Percentiles rank a stretch among this genome's conserved stretches.
Evolutionary conservation across 495 filamentous ascomycete genomes (phyloP).

Genomic region (Glutinoglossum americanum): DNA sequence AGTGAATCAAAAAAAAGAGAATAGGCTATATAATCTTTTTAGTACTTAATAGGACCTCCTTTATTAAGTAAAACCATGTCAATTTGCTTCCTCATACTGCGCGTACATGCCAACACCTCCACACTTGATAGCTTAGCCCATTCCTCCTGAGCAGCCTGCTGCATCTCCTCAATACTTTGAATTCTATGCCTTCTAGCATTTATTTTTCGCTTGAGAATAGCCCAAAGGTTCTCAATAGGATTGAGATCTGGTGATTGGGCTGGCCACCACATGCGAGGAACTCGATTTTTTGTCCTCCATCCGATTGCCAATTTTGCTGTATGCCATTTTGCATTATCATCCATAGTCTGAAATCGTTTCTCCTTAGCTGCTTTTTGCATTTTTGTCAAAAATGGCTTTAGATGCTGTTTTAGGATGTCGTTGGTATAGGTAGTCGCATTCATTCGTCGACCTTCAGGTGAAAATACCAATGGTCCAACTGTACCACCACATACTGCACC

Average conservation of each 20-base stretch:
- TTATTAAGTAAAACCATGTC: not conserved
- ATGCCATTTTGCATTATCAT: not conserved
- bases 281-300: not conserved
- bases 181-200: not conserved
- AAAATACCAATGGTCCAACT: not conserved
- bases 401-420: not conserved
- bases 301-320: not conserved
- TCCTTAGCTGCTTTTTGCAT: not conserved
- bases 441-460: not conserved
- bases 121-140: not conserved
- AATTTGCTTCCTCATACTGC: not conserved
- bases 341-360: not conserved
- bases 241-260: conserved; percentile 12
- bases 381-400: not conserved
- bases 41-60: not conserved
- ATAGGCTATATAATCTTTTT: not conserved
- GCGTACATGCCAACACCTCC: not conserved
- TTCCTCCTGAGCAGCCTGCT: not conserved
- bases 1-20: not conserved
- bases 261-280: conserved; percentile 7
- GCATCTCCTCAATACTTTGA: conserved; percentile 2
- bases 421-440: not conserved
- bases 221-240: conserved; percentile 13
- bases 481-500: not conserved
- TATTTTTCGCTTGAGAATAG: conserved; percentile 8